These are phyloP conservation scores for Pseudogymnoascus sp. DNA, from an alignment of 2,329 filamentous ascomycete genomes.

Conservation along the genomic window DNA sequence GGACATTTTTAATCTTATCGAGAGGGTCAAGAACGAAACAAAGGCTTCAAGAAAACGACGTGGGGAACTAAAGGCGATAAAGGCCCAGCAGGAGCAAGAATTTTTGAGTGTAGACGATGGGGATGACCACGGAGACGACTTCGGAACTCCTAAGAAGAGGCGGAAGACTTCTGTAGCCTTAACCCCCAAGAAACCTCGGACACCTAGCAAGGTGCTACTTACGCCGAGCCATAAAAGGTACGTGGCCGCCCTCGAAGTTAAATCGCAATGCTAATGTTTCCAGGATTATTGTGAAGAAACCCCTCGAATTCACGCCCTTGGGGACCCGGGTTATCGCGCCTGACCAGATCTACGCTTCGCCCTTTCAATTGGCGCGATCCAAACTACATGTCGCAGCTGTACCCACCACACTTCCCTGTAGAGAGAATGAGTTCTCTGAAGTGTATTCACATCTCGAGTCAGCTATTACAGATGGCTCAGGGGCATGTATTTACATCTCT, in stretches of 20 bases:
- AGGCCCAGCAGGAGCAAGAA: slow-evolving; percentile 26
- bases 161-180: slow-evolving; percentile 39
- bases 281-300: slow-evolving; percentile 69
- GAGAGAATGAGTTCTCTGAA: slow-evolving; percentile 81
- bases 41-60: slow-evolving; percentile 51
- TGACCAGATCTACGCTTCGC: slow-evolving; percentile 66
- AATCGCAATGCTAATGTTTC: background rate
- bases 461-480: slow-evolving; percentile 86
- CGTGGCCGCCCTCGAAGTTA: slow-evolving; percentile 6
- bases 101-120: slow-evolving; percentile 29
- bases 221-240: slow-evolving; percentile 59
- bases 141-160: slow-evolving; percentile 48
- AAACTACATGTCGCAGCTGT: slow-evolving; percentile 91
- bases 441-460: slow-evolving; percentile 92
- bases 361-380: slow-evolving; percentile 83
- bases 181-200: slow-evolving; percentile 30
- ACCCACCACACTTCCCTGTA: slow-evolving; percentile 78
- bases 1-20: slow-evolving; percentile 19
- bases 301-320: slow-evolving; percentile 91
- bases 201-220: slow-evolving; percentile 36
- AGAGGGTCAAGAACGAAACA: slow-evolving; percentile 57
- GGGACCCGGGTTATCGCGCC: slow-evolving; percentile 78
- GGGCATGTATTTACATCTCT: slow-evolving; percentile 97
- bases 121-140: slow-evolving; percentile 26
- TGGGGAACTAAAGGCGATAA: slow-evolving; percentile 20